Evolutionary conservation across 345 rosid genomes (phyloP).

Genomic region (Gossypium arboreum): DNA sequence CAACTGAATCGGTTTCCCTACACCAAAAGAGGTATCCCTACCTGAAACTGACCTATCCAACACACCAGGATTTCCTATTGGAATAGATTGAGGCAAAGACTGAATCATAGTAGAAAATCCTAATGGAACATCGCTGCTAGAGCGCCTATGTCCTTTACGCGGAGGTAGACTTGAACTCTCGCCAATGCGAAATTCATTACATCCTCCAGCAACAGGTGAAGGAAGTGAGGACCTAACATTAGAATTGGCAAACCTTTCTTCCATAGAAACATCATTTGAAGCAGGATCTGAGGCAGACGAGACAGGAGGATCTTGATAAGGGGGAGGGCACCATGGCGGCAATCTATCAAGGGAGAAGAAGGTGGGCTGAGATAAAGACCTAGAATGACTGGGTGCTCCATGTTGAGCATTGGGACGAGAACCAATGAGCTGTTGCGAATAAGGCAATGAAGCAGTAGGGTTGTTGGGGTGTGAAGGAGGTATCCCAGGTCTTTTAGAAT

Average conservation of each 20-base stretch:
- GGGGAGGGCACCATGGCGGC: constrained; percentile 49
- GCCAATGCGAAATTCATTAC: constrained; percentile 19
- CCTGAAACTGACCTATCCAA: constrained; percentile 20
- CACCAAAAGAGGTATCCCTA: constrained; percentile 14
- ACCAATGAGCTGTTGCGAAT: constrained; percentile 32
- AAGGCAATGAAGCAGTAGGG: constrained; percentile 26
- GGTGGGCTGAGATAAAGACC: constrained; percentile 54
- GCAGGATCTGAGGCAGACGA: constrained; percentile 25
- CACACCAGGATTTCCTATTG: constrained; percentile 12
- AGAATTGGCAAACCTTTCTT: constrained; percentile 35
- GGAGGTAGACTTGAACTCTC: constrained; percentile 45
- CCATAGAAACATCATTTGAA: constrained; percentile 37
- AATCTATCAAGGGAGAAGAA: constrained; percentile 56
- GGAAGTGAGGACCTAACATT: constrained; percentile 23
- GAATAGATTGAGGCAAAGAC: constrained; percentile 28
- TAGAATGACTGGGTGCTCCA: constrained; percentile 41
- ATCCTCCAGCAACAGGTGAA: constrained; percentile 30
- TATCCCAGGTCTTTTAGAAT: constrained; percentile 29
- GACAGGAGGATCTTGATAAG: constrained; percentile 30
- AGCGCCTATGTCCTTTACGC: constrained; percentile 48
- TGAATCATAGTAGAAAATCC: constrained; percentile 41
- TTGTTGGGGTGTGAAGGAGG: constrained; percentile 37
- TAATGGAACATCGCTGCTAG: constrained; percentile 53
- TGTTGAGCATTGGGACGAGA: constrained; percentile 40
- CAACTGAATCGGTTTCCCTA: constrained; percentile 28